Base-by-base conservation (phyloP, 176 grass and related monocot genomes). In the Paspalum notatum region DNA sequence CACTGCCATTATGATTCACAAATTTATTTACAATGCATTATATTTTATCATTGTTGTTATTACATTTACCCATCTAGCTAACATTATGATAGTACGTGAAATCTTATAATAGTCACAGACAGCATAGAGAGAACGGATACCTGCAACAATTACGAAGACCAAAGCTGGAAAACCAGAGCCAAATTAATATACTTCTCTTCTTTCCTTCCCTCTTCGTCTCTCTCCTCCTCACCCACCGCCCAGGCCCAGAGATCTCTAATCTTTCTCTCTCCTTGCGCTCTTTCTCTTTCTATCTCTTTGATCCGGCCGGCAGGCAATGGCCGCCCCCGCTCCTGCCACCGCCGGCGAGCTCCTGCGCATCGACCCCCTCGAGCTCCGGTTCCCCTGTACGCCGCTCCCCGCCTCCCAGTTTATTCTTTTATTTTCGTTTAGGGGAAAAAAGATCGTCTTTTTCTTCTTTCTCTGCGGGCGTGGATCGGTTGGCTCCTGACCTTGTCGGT, bases 331-430 rank as follows among this genome's bases (percentile, higher is more conserved):
- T 58, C 62, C 76, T 15, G 81, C 69, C 42, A 45, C 80, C 66
- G 40, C 83, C 75, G 85, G 91, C 65, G 85, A 94, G 59, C 80
- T 94, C 57, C 83, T 94, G 49, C 76, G 69, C 66, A 83, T 94
- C 75, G 91, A 91, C 5, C 91, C 91, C 58, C 12, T 86, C 57
- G 91, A 93, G 70, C 88, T 93, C 65, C 72, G 86, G 41, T 92
- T 92, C 80, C 78, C 85, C 48, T 87, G 85, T 87, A 83, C 9
- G 85, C 41, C 15, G 16, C 50, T 5, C 24, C 22, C 24, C 17
- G 12, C 9, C 71, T 5, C 12, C 39, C 9, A 47, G 10, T 74
- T 39, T 21, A n/a, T 54, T 73, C 16, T 86, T 39, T 78, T 46
- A 42, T 24, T 18, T 5, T 26, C 22, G 11, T 3, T 50, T 82